Percentiles rank a stretch among this genome's conserved stretches.
These are phyloP conservation scores for Blastomyces parvus DNA, from an alignment of 2,329 filamentous ascomycete genomes.

Conservation along the genomic window DNA sequence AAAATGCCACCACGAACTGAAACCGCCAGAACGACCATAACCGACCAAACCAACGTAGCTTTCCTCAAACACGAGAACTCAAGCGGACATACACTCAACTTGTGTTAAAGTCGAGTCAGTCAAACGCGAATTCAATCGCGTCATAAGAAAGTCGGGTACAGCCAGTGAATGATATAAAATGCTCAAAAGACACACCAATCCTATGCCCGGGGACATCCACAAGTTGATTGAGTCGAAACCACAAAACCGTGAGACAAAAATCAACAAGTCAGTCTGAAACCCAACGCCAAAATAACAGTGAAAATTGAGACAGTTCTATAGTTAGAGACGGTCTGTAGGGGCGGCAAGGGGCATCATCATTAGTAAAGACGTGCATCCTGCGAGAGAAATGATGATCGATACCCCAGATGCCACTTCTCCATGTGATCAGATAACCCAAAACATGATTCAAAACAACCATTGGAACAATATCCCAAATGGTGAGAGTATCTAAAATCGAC, in stretches of 20 bases:
- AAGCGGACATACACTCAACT: constrained; percentile 6
- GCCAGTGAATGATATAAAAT: background rate
- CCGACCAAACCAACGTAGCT: background rate
- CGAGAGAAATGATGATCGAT: background rate
- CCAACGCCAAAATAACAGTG: background rate
- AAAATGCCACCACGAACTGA: background rate
- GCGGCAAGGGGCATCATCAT: background rate
- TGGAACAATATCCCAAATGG: background rate
- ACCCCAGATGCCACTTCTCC: no score
- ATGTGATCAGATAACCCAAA: background rate
- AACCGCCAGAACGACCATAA: background rate
- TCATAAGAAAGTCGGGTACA: background rate
- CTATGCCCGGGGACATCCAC: constrained; percentile 1
- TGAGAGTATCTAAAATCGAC: background rate
- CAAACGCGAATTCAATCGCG: constrained; percentile 5
- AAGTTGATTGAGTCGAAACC: background rate
- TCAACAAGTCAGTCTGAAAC: constrained; percentile 4
- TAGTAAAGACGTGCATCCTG: background rate
- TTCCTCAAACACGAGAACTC: constrained; percentile 1
- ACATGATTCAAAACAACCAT: background rate
- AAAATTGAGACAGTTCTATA: background rate
- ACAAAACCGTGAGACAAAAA: background rate
- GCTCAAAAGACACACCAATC: background rate
- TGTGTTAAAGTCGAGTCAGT: background rate
- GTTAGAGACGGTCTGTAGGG: background rate